These are phyloP conservation scores for Kodamaea ohmeri DNA, from an alignment of 1,139 yeast genomes.

Conservation along the genomic window DNA sequence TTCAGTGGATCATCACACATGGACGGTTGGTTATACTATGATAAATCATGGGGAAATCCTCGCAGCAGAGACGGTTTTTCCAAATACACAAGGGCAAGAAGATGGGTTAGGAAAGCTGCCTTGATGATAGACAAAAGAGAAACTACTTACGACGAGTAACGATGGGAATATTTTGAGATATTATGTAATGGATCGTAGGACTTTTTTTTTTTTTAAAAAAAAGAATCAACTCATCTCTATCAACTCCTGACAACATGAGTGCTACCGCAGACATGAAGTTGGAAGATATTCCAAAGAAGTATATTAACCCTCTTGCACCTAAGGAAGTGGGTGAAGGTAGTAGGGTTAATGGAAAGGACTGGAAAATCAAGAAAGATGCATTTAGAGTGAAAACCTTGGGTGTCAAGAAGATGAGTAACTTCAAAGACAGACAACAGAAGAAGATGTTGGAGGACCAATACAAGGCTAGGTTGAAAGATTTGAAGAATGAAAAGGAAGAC, in stretches of 20 bases:
- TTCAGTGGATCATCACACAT: slow-evolving; percentile 33
- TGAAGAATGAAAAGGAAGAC: slow-evolving; percentile 61
- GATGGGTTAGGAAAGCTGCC: slow-evolving; percentile 49
- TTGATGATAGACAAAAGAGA: slow-evolving; percentile 43
- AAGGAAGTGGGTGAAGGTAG: slow-evolving; percentile 25
- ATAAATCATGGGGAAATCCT: slow-evolving; percentile 49
- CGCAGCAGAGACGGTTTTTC: slow-evolving; percentile 45
- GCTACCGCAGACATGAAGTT: slow-evolving; percentile 14
- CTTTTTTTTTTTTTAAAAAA: slow-evolving; percentile 1
- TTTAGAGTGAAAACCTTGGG: slow-evolving; percentile 24
- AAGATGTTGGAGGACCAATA: slow-evolving; percentile 41
- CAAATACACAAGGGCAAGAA: slow-evolving; percentile 50
- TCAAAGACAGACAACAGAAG: slow-evolving; percentile 34
- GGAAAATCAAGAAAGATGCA: slow-evolving; percentile 28
- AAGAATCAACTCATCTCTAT: slow-evolving; percentile 4
- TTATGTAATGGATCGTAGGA: background rate
- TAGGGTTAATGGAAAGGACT: slow-evolving; percentile 28
- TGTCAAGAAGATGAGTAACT: slow-evolving; percentile 16
- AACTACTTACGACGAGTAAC: slow-evolving; percentile 24
- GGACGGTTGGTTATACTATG: slow-evolving; percentile 56
- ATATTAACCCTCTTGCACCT: slow-evolving; percentile 22
- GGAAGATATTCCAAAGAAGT: slow-evolving; percentile 23
- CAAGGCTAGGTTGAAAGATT: slow-evolving; percentile 53
- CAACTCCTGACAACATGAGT: slow-evolving; percentile 9
- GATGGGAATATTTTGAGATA: background rate